phyloP scores from a whole-genome alignment of 257 asterid species.

The Salvia rosmarinus region DNA sequence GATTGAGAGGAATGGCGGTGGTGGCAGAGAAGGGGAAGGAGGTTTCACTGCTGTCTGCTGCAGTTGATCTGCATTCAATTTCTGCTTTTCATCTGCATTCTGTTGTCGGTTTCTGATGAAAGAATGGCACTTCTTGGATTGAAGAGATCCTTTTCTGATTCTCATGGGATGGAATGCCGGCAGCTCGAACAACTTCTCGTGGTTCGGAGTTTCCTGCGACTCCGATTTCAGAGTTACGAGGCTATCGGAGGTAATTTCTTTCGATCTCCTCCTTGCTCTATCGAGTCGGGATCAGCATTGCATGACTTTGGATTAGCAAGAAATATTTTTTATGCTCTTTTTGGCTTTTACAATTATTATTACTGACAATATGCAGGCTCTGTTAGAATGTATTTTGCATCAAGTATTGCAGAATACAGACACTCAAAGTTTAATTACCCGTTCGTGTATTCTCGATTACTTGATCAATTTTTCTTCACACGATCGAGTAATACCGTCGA shows the following conservation, averaged over 20 bases:
- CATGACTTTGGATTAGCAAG: constrained; percentile 41
- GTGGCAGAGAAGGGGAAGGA: constrained; percentile 28
- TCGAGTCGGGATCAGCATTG: constrained; percentile 27
- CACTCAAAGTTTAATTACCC: too few species aligned
- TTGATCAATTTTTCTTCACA: too few species aligned
- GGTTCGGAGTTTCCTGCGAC: constrained; percentile 53
- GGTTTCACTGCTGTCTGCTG: constrained; percentile 26
- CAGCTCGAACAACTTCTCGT: constrained; percentile 41
- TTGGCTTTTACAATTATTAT: too few species aligned
- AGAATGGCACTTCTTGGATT: constrained; percentile 41
- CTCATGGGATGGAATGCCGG: constrained; percentile 42
- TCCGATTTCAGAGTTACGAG: constrained; percentile 36
- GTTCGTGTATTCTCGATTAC: too few species aligned
- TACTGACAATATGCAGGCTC: too few species aligned
- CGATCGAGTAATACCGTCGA: too few species aligned
- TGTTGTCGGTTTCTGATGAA: constrained; percentile 42
- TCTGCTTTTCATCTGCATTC: constrained; percentile 30
- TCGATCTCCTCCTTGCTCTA: constrained; percentile 37
- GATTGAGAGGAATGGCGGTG: constrained; percentile 34
- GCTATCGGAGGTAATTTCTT: constrained; percentile 47
- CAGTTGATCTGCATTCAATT: constrained; percentile 31
- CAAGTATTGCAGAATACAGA: too few species aligned
- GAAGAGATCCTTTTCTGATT: constrained; percentile 46
- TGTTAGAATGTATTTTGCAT: too few species aligned
- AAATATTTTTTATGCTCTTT: too few species aligned